Evolutionary conservation across 257 asterid species (phyloP).

Genomic region (Nicotiana sylvestris): DNA sequence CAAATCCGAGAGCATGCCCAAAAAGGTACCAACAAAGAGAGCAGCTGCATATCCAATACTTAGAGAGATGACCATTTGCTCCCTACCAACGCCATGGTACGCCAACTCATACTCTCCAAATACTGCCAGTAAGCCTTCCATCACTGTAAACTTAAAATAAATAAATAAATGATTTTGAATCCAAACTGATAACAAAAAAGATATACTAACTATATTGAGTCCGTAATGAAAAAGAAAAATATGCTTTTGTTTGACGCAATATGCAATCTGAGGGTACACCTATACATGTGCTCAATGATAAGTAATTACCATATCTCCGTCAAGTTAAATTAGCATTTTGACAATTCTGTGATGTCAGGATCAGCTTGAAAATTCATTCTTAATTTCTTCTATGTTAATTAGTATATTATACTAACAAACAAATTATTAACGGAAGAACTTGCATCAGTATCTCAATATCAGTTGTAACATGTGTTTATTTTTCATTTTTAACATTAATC

Average conservation of each 20-base stretch:
- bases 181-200: not conserved
- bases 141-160: slow-evolving; percentile 28
- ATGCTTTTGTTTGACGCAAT: not conserved
- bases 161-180: slow-evolving; percentile 7
- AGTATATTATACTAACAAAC: not conserved
- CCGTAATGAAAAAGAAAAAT: not conserved
- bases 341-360: not conserved
- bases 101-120: slow-evolving; percentile 78
- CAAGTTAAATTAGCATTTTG: not conserved
- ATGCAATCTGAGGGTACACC: not conserved
- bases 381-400: not conserved
- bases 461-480: no score
- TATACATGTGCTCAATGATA: not conserved
- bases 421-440: not conserved
- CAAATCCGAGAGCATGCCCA: slow-evolving; percentile 73
- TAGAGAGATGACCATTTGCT: slow-evolving; percentile 52
- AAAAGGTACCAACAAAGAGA: slow-evolving; percentile 54
- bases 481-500: no score
- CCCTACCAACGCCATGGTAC: slow-evolving; percentile 58
- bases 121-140: slow-evolving; percentile 76
- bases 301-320: not conserved
- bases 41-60: slow-evolving; percentile 60
- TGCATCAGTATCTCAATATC: not conserved
- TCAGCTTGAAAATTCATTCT: not conserved
- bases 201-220: not conserved